Percentiles rank a stretch among this genome's conserved stretches.
phyloP scores from a whole-genome alignment of 805 yeast genomes.

The Clavispora santaluciae region DNA sequence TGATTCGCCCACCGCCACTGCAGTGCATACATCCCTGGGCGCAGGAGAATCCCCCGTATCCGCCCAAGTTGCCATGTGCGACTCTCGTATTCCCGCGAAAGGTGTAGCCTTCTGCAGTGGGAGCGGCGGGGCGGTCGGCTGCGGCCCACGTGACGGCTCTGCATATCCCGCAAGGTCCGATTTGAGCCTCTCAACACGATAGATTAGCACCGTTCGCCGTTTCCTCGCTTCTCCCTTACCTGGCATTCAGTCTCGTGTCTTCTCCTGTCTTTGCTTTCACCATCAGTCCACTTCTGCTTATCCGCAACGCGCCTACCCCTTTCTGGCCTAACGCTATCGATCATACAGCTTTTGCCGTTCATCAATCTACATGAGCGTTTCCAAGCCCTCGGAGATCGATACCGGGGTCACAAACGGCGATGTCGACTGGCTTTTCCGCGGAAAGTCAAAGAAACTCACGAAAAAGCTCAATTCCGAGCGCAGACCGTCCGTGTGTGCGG shows the following conservation, averaged over 20 bases:
- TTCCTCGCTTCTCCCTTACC: no score
- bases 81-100: no score
- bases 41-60: no score
- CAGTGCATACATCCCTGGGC: no score
- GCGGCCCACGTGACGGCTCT: neutral
- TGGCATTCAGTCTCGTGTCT: neutral
- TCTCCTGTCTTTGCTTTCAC: neutral
- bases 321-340: neutral
- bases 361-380: constrained; percentile 7
- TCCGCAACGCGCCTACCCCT: neutral
- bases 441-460: constrained; percentile 58
- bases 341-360: neutral
- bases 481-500: constrained; percentile 8
- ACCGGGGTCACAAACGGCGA: constrained; percentile 67
- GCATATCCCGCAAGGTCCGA: neutral
- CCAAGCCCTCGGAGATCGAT: constrained; percentile 19
- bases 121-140: no score
- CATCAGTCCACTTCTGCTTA: neutral
- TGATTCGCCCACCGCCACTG: no score
- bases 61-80: no score
- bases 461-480: constrained; percentile 32
- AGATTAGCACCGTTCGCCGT: no score
- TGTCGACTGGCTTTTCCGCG: constrained; percentile 81
- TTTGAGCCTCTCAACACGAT: neutral
- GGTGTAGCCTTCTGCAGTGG: no score